A percentile compares a stretch with the other conserved stretches of the same genome.
Evolutionary conservation across 2,329 filamentous ascomycete species (phyloP).

Genomic region (Hymenoscyphus salicellus): DNA sequence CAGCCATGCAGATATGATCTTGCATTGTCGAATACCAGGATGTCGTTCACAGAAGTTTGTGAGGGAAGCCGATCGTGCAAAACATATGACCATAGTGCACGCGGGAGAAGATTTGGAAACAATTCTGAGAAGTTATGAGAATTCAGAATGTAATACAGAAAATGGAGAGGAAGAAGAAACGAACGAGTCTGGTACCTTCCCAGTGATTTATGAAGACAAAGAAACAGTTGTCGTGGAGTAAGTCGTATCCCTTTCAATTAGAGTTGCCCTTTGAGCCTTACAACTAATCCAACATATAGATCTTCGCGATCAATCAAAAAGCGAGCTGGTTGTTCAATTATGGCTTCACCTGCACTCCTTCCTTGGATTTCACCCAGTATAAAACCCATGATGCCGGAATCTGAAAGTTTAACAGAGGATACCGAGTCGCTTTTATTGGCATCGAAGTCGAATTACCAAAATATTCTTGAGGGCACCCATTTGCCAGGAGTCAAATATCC

Average conservation of each 20-base stretch:
- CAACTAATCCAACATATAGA: too few relatives aligned
- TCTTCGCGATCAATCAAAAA: constrained; percentile 58
- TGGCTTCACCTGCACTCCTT: constrained; percentile 81
- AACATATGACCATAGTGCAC: constrained; percentile 4
- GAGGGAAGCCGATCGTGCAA: neutral
- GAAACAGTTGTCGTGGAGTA: too few relatives aligned
- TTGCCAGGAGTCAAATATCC: constrained; percentile 89
- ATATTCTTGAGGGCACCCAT: constrained; percentile 88
- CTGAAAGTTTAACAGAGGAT: constrained; percentile 53
- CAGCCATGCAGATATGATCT: neutral
- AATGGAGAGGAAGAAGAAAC: too few relatives aligned
- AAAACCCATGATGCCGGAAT: constrained; percentile 77
- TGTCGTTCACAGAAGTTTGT: constrained; percentile 1
- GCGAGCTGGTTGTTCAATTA: constrained; percentile 67
- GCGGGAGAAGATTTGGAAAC: neutral
- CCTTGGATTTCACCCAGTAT: constrained; percentile 93
- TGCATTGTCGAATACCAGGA: neutral
- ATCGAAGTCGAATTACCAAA: constrained; percentile 96
- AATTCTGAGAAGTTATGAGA: neutral
- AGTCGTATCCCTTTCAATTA: too few relatives aligned
- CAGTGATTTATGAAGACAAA: too few relatives aligned
- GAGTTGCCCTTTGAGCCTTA: too few relatives aligned
- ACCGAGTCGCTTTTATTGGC: constrained; percentile 73
- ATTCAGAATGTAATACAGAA: too few relatives aligned
- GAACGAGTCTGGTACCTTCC: too few relatives aligned